Base-by-base conservation (phyloP, 2,329 filamentous ascomycete species). In the Fusarium sp. region DNA sequence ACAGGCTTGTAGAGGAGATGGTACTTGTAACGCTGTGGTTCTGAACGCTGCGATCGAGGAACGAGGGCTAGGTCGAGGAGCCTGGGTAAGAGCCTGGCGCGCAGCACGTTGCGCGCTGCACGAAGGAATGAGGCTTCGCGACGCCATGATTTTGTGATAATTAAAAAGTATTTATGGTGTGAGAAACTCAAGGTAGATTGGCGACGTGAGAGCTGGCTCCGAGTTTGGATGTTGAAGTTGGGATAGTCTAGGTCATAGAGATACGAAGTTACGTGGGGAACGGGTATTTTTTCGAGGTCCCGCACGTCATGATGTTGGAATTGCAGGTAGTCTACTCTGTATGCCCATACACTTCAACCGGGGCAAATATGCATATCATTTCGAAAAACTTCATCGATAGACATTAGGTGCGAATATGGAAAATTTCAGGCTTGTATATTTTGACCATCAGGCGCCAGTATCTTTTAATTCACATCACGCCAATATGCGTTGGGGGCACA, bases 291-390 rank as follows among this genome's bases (percentile, higher is more conserved):
- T 75, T 64, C 55, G 45, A 40, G 62, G 69, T 67, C 63, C 73
- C 62, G 72, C 69, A 76, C 74, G 74, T 76, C 74, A 76, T 76
- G 62, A 70, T 70, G 52, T 34, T 57, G 43, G 45, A 22, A 40
- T 47, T 32, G 15, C 20, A 46, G 16, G 18, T 27, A 34, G n/a
- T 49, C 45, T 51, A 24, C 24, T 24, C 24, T 24, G 24, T 24
- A 44, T 40, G 38, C 20, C 11, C 3, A 66, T 16, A 41, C 30
- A 30, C 29, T 34, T 51, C 27, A 16, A 12, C 54, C 16, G 34
- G 44, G 43, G 25, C 45, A 54, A 30, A 56, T 22, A 46, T 47
- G 25, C 9, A 24, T 15, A 30, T 30, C 18, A 18, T 30, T 30
- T 46, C 10, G n/a, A n/a, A 30, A 22, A 29, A 10, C 15, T 30